Conservation (phyloP, 2,329 filamentous ascomycete species). For the Colletotrichum endophyticum region DNA sequence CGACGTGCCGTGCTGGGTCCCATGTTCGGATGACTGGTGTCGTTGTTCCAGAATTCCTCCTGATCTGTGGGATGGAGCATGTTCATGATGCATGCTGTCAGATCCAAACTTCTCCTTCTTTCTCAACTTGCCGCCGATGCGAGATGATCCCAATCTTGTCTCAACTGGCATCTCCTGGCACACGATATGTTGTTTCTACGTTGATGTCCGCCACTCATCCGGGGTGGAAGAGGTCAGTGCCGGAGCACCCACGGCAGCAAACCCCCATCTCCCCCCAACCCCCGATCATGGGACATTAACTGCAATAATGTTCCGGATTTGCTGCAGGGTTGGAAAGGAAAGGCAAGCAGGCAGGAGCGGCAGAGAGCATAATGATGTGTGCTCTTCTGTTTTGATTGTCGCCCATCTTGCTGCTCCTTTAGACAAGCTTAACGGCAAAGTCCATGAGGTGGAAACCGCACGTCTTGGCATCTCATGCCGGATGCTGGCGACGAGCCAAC, state of each 20-base stretch:
- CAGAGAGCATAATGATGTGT: background rate
- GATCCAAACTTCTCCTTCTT: background rate
- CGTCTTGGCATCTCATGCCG: constrained; percentile 3
- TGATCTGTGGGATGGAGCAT: background rate
- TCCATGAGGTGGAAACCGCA: background rate
- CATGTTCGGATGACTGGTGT: constrained; percentile 23
- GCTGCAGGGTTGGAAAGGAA: constrained; percentile 14
- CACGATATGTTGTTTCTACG: background rate
- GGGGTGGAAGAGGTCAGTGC: background rate
- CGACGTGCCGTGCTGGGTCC: constrained; percentile 13
- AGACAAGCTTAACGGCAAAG: constrained; percentile 8
- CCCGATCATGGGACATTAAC: constrained; percentile 10
- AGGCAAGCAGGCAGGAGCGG: background rate
- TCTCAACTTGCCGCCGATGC: background rate
- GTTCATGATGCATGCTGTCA: constrained; percentile 13
- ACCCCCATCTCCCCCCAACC: background rate
- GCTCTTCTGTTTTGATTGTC: constrained; percentile 7
- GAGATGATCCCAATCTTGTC: constrained; percentile 19
- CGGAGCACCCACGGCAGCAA: background rate
- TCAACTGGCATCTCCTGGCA: background rate
- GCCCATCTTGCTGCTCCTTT: background rate
- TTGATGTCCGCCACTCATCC: background rate
- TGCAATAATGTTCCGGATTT: constrained; percentile 23
- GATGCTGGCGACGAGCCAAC: background rate
- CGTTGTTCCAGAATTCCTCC: constrained; percentile 19